Base-by-base conservation (phyloP, 2,329 filamentous ascomycete species). In the Reticulascus tulasneorum region DNA sequence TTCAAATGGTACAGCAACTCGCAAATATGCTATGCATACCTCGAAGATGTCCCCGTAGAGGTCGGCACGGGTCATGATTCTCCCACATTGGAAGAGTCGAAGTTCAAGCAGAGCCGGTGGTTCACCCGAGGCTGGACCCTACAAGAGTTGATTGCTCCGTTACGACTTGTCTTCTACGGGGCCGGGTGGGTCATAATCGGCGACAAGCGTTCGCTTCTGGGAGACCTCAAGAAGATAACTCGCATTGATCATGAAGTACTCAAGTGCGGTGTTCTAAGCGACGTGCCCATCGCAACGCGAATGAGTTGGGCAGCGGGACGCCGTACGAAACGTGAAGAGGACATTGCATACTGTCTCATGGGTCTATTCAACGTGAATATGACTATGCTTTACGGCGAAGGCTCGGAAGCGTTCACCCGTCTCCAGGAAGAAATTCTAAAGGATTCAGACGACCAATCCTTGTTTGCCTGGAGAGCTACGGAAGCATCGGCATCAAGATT, bases 1-100 rank as follows among this genome's bases (percentile, higher is more conserved):
- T 49, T 38, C n/a, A 30, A 21, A 16, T 64, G 59, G 57, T 64
- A 64, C 39, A 42, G 46, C 13, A 43, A 55, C n/a, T 55, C 60
- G 4, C 46, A 38, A 9, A 39, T 52, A 5, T 64, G 60, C 33
- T 60, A 59, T 35, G 57, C 52, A 7, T 62, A 55, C 35, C 44
- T 62, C 9, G 42, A 45, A 7, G 53, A 56, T 29, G 49, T 55
- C 6, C 24, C 17, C 12, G 31, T 9, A 11, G 6, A 3, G 0
- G 6, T 19, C 9, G 15, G 16, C 15, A 27, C 44, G 44, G 36
- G 46, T 47, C 28, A 37, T 32, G 35, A 19, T 10, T 16, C n/a
- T 7, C 4, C 0, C 6, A 10, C 5, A 26, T 34, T 11, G 32
- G 23, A 5, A 27, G 3, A 4, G n/a, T n/a, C n/a, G n/a, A n/a